These are phyloP conservation scores for Fereydounia khargensis DNA, from an alignment of 1,284 basidiomycete species.

Conservation along the genomic window DNA sequence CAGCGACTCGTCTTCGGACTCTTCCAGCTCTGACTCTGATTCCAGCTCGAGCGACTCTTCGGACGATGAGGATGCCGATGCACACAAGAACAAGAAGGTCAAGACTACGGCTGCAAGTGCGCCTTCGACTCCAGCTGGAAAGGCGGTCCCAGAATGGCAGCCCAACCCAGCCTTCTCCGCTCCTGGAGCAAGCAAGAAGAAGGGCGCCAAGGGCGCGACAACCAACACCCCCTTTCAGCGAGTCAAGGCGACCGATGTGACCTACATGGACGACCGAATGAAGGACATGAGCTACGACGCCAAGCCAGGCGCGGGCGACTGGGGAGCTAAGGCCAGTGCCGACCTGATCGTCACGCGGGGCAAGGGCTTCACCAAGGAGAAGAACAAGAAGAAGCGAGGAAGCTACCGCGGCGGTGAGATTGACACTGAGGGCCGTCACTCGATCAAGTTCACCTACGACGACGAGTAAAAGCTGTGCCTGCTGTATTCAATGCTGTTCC, in stretches of 20 bases:
- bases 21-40: slow-evolving; percentile 2
- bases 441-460: slow-evolving; percentile 55
- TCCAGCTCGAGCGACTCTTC: not conserved
- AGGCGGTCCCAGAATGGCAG: not conserved
- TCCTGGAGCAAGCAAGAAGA: not conserved
- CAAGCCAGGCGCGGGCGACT: slow-evolving; percentile 72
- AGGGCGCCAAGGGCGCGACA: slow-evolving; percentile 6
- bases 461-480: slow-evolving; percentile 44
- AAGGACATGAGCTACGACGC: slow-evolving; percentile 80
- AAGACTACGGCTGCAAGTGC: slow-evolving; percentile 1
- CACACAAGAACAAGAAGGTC: not conserved
- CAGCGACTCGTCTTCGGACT: slow-evolving; percentile 12
- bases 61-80: not conserved
- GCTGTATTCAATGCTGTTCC: too few relatives aligned
- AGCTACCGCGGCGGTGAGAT: slow-evolving; percentile 57
- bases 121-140: not conserved
- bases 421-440: slow-evolving; percentile 45
- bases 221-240: slow-evolving; percentile 67
- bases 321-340: slow-evolving; percentile 77
- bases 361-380: slow-evolving; percentile 93
- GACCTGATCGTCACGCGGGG: slow-evolving; percentile 92
- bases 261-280: slow-evolving; percentile 65
- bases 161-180: not conserved
- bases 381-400: slow-evolving; percentile 98
- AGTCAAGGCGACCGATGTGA: slow-evolving; percentile 70